These are phyloP conservation scores for Diaporthe sp. DNA, from an alignment of 2,329 filamentous ascomycete species.

Conservation along the genomic window DNA sequence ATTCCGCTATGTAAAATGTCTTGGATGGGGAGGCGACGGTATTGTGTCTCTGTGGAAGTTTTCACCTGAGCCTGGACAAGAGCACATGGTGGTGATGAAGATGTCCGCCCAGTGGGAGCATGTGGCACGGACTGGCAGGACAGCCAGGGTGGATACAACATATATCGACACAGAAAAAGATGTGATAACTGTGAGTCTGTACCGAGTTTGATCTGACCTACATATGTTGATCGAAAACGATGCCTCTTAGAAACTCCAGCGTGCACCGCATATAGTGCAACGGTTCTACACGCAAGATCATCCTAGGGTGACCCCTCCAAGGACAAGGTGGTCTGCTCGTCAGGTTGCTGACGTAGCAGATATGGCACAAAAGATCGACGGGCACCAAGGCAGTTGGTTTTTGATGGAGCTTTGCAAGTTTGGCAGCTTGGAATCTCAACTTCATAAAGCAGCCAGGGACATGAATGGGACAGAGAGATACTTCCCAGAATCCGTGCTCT, in stretches of 20 bases:
- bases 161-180: background rate
- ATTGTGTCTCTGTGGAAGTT: background rate
- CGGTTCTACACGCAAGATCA: background rate
- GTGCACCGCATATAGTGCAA: slow-evolving; percentile 30
- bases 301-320: background rate
- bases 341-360: background rate
- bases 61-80: background rate
- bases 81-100: slow-evolving; percentile 11
- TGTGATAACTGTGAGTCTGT: background rate
- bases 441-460: background rate
- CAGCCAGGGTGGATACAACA: background rate
- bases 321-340: background rate
- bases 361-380: background rate
- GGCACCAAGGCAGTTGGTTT: background rate
- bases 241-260: background rate
- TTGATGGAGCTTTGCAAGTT: slow-evolving; percentile 28
- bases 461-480: background rate
- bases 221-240: background rate
- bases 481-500: slow-evolving; percentile 33
- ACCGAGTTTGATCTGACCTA: too few relatives aligned
- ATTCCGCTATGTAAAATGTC: background rate
- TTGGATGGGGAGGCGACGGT: background rate
- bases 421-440: background rate
- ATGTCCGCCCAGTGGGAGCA: background rate
- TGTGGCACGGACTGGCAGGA: background rate